Percentiles rank a stretch among this genome's conserved stretches.
Conservation (phyloP, 768 basidiomycete species). For the Suillus plorans region DNA sequence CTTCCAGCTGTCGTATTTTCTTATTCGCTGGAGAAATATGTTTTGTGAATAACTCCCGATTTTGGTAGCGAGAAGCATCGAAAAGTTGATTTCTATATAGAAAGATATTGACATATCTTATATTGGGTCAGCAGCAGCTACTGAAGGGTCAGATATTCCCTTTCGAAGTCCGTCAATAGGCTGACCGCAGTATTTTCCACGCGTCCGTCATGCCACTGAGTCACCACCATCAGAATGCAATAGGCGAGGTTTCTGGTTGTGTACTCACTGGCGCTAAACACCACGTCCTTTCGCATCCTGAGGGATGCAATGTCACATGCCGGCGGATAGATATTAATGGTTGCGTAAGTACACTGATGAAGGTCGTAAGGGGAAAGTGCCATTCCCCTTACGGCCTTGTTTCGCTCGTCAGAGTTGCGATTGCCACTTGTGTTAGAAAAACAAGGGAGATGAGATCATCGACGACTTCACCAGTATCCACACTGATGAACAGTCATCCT, state of each 20-base stretch:
- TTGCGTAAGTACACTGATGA: constrained; percentile 3
- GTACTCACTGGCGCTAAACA: not conserved
- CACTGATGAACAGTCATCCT: not conserved
- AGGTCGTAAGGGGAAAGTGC: not conserved
- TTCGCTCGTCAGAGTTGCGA: not conserved
- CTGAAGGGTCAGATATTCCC: not conserved
- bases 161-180: not conserved
- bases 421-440: not conserved
- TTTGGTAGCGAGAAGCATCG: not conserved
- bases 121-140: not conserved
- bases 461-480: not conserved
- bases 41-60: not conserved
- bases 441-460: not conserved
- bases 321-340: constrained; percentile 9
- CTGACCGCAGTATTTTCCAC: not conserved
- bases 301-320: not conserved
- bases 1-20: not conserved
- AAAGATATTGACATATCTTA: not conserved
- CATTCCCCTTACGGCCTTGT: constrained; percentile 5
- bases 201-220: not conserved
- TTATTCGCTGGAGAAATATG: not conserved
- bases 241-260: not conserved
- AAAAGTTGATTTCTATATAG: not conserved
- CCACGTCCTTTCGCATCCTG: not conserved
- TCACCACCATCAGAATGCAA: not conserved